Conservation (phyloP, 306 rosid genomes). For the Crataegus laevigata region DNA sequence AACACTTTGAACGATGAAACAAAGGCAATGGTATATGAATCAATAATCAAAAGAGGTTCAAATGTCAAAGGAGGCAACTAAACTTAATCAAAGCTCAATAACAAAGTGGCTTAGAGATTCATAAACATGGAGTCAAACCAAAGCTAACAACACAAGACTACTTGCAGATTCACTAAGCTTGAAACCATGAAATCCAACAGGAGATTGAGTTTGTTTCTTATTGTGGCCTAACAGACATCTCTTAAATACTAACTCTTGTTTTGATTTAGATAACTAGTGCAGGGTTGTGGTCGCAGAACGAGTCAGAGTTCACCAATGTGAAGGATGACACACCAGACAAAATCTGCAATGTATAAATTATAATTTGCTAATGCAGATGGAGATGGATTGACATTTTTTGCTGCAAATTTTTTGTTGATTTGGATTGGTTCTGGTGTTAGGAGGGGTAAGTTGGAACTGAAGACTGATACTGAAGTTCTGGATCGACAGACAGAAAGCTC, state of each 20-base stretch:
- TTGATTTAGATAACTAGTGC: slow-evolving; percentile 61
- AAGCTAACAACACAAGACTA: too few species aligned
- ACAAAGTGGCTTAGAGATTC: too few species aligned
- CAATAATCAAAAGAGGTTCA: too few species aligned
- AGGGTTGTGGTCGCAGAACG: slow-evolving; percentile 74
- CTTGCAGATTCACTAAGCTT: too few species aligned
- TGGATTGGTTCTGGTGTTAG: slow-evolving; percentile 69
- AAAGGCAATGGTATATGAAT: too few species aligned
- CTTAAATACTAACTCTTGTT: not conserved
- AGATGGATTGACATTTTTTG: slow-evolving; percentile 52
- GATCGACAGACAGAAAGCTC: slow-evolving; percentile 58
- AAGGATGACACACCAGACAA: slow-evolving; percentile 28
- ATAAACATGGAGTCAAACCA: too few species aligned
- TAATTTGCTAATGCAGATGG: slow-evolving; percentile 50
- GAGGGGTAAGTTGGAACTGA: slow-evolving; percentile 49
- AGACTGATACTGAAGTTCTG: slow-evolving; percentile 54
- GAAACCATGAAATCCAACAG: too few species aligned
- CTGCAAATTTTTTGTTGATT: slow-evolving; percentile 60
- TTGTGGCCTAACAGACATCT: not conserved
- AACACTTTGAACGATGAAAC: too few species aligned
- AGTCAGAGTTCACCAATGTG: slow-evolving; percentile 36
- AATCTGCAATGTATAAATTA: slow-evolving; percentile 28
- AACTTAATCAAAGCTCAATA: too few species aligned
- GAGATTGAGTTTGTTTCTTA: slow-evolving; percentile 3
- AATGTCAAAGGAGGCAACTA: too few species aligned